These are phyloP conservation scores for Acarospora socialis DNA, from an alignment of 2,329 filamentous ascomycete species.

Conservation along the genomic window DNA sequence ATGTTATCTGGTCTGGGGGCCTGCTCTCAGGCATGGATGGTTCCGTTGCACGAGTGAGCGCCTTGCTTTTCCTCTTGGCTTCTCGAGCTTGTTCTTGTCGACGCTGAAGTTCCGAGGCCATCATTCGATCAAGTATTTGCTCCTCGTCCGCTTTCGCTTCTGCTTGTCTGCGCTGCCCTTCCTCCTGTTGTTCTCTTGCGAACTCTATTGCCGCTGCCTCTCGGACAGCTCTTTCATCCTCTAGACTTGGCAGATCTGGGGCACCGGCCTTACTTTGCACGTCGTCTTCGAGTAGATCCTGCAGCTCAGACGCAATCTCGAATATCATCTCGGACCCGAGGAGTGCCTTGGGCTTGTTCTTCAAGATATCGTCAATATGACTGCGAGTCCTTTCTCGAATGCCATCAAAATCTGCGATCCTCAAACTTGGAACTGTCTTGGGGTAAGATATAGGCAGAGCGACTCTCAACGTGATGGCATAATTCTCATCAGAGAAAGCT, in stretches of 20 bases:
- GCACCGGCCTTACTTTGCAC: slow-evolving; percentile 62
- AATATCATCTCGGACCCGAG: slow-evolving; percentile 52
- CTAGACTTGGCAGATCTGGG: slow-evolving; percentile 65
- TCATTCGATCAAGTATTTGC: slow-evolving; percentile 52
- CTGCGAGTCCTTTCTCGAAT: slow-evolving; percentile 57
- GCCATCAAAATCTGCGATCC: slow-evolving; percentile 47
- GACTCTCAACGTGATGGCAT: slow-evolving; percentile 50
- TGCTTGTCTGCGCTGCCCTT: slow-evolving; percentile 34
- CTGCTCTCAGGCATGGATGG: slow-evolving; percentile 12
- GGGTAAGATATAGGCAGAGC: slow-evolving; percentile 84
- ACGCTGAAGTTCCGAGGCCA: slow-evolving; percentile 56
- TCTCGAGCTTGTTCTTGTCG: slow-evolving; percentile 52
- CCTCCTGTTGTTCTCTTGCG: slow-evolving; percentile 35
- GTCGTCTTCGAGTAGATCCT: slow-evolving; percentile 71
- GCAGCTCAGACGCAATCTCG: slow-evolving; percentile 44
- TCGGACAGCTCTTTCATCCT: slow-evolving; percentile 75
- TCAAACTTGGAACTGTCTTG: slow-evolving; percentile 61
- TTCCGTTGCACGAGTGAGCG: slow-evolving; percentile 28
- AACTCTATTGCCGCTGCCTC: slow-evolving; percentile 53
- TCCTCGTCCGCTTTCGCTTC: slow-evolving; percentile 47
- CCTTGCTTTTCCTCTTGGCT: slow-evolving; percentile 45
- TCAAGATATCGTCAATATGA: slow-evolving; percentile 55
- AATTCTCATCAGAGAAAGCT: slow-evolving; percentile 45
- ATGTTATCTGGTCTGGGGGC: slow-evolving; percentile 24
- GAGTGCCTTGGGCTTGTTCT: slow-evolving; percentile 51